Evolutionary conservation across 495 filamentous ascomycete species (phyloP), one percentile per base, ranked within the genome.

Genomic region (Ascodesmis nigricans): DNA sequence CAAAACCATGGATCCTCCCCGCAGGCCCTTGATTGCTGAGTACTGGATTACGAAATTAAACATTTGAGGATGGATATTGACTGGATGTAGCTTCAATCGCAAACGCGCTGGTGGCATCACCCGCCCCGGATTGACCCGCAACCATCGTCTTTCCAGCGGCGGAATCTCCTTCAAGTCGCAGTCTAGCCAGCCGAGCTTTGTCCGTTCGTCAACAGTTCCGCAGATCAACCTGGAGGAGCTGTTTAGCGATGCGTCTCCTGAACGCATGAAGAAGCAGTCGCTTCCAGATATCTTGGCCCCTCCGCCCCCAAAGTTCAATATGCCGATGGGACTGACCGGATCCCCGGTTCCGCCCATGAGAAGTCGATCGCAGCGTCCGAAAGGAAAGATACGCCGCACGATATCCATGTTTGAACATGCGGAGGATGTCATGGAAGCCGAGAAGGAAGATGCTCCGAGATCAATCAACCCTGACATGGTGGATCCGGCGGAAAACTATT

Each of bases 321-420:
- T n/a, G n/a, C n/a, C n/a, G n/a, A n/a, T n/a, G n/a, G n/a, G n/a
- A n/a, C n/a, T n/a, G n/a, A n/a, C n/a, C n/a, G n/a, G n/a, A n/a
- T n/a, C n/a, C n/a, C n/a, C n/a, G n/a, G n/a, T n/a, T n/a, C n/a
- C n/a, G n/a, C n/a, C n/a, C n/a, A n/a, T n/a, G n/a, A n/a, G 6
- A 77, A 75, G n/a, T n/a, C 44, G 73, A 70, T 13, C 65, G 69
- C 35, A 63, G 67, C 53, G 84, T 31, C 77, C 80, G 9, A 70
- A 81, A 41, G 91, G 90, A 52, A 77, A 78, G 40, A 83, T 80
- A 42, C 70, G 87, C 19, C 69, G 87, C 33, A 91, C 84, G 25
- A 61, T 91, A 49, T 93, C 84, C 61, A 95, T 97, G 87, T 95
- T 83, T 56, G 87, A 95, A 53, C 69, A 75, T 48, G 75, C 83